phyloP scores from a whole-genome alignment of 164 flowering plant genomes.

The Macadamia integrifolia region DNA sequence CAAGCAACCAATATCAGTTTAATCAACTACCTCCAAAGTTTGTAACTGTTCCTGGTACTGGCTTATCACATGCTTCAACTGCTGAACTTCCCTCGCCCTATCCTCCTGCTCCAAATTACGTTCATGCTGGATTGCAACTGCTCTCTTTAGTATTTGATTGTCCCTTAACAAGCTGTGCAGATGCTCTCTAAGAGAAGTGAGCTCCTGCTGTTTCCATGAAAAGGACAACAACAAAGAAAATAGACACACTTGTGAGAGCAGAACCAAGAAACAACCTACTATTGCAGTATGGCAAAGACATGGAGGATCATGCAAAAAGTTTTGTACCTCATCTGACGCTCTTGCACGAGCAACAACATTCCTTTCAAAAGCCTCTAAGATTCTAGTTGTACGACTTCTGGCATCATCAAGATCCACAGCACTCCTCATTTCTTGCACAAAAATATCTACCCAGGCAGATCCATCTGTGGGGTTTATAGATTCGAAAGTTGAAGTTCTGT shows the following conservation, averaged over 20 bases:
- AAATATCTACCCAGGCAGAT: constrained; percentile 25
- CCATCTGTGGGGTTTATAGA: constrained; percentile 17
- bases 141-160: constrained; percentile 69
- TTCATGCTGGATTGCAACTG: constrained; percentile 76
- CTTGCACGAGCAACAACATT: constrained; percentile 13
- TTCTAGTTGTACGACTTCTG: constrained; percentile 33
- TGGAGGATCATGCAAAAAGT: not conserved
- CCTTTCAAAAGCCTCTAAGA: constrained; percentile 38
- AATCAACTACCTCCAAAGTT: constrained; percentile 53
- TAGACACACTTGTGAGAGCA: not conserved
- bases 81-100: constrained; percentile 47
- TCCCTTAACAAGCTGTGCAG: constrained; percentile 46
- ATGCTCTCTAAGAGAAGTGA: constrained; percentile 53
- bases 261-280: not conserved
- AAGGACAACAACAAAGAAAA: constrained; percentile 2
- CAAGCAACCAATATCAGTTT: too few relatives aligned
- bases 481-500: constrained; percentile 10
- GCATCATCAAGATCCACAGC: constrained; percentile 32
- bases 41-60: constrained; percentile 78
- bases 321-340: constrained; percentile 16
- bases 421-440: constrained; percentile 37
- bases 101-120: constrained; percentile 65
- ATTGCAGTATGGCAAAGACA: not conserved
- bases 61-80: constrained; percentile 53
- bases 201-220: constrained; percentile 34